phyloP scores from a whole-genome alignment of 1,139 yeast species.

The Nadsonia commutata region DNA sequence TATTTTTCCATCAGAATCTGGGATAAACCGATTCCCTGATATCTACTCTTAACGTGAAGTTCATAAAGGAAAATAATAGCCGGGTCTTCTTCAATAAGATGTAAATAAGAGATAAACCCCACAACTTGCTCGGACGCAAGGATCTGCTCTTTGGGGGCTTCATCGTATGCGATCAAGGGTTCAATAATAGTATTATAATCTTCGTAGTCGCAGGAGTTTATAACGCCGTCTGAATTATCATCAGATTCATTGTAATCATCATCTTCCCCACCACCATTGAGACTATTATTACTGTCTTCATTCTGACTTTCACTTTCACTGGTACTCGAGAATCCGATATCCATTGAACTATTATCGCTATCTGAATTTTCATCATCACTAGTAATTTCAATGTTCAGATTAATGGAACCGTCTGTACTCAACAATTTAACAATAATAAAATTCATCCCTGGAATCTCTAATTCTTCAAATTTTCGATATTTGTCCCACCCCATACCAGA shows the following conservation, averaged over 20 bases:
- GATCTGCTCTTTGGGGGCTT: neutral
- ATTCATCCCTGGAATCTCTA: neutral
- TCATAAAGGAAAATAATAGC: neutral
- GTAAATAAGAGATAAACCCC: neutral
- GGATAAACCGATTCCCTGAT: neutral
- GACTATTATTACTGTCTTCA: neutral
- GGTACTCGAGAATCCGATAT: no score
- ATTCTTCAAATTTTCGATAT: neutral
- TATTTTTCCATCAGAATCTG: neutral
- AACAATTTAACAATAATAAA: neutral
- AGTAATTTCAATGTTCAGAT: no score
- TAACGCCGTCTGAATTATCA: no score
- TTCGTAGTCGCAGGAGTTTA: no score
- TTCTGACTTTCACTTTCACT: neutral
- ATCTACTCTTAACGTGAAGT: neutral
- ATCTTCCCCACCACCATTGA: no score
- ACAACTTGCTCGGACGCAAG: neutral
- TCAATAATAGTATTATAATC: no score
- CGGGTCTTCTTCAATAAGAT: neutral
- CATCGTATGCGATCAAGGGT: neutral
- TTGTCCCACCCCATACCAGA: neutral
- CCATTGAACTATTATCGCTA: no score
- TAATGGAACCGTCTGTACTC: no score
- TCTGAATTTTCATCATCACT: no score
- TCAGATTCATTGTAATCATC: no score